Base-by-base conservation (phyloP, 495 filamentous ascomycete genomes). In the Neurospora pannonica region DNA sequence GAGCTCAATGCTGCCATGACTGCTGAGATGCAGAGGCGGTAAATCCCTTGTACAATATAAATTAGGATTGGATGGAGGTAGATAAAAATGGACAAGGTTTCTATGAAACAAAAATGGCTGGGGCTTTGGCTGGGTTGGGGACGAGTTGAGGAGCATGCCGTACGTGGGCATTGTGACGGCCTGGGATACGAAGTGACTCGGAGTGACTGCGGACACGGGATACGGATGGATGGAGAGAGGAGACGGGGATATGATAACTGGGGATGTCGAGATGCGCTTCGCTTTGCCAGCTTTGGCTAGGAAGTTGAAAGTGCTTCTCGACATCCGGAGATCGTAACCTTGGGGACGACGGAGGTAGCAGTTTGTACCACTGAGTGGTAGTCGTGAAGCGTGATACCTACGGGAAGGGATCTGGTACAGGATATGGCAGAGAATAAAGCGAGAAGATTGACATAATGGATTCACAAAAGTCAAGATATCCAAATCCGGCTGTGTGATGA, bases 1-100 rank as follows among this genome's bases (percentile, higher is more conserved):
- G 96, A 99, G 84, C 91, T 96, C 82, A 97, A 97, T 77, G 92
- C 92, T 43, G 89, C 90, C 75, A 94, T 97, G 92, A 91, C 91
- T 85, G 78, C 80, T 72, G 90, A 93, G 85, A 85, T 86, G 74
- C 91, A 91, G 75, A 78, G 78, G 75, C 71, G 48, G 71, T 71
- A 76, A 73, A 70, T n/a, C n/a, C n/a, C n/a, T n/a, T n/a, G n/a
- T n/a, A n/a, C n/a, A n/a, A n/a, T n/a, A n/a, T n/a, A n/a, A n/a
- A n/a, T n/a, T n/a, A n/a, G n/a, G n/a, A n/a, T n/a, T n/a, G n/a
- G n/a, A n/a, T n/a, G n/a, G n/a, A n/a, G n/a, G n/a, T n/a, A n/a
- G n/a, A n/a, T n/a, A n/a, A n/a, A n/a, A n/a, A n/a, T n/a, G n/a
- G n/a, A n/a, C n/a, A n/a, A n/a, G n/a, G n/a, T n/a, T n/a, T n/a